A percentile compares a stretch with the other conserved stretches of the same genome.
phyloP scores from a whole-genome alignment of 495 filamentous ascomycete genomes.

The Xylaria scruposa region DNA sequence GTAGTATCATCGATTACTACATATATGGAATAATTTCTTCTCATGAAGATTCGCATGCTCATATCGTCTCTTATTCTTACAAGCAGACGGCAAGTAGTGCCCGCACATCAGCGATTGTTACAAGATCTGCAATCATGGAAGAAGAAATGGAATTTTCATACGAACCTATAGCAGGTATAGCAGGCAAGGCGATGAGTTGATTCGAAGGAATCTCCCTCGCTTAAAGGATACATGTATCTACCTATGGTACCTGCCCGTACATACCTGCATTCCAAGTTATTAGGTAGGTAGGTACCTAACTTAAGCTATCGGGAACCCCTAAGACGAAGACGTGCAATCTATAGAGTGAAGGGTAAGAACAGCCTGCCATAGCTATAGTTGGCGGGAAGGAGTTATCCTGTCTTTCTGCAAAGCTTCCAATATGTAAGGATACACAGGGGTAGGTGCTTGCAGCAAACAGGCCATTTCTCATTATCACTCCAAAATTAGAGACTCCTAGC shows the following conservation, averaged over 20 bases:
- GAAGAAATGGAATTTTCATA: not conserved
- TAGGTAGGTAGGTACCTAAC: not conserved
- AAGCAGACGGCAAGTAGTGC: not conserved
- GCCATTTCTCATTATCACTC: not conserved
- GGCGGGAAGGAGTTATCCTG: slow-evolving; percentile 1
- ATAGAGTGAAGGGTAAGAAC: slow-evolving; percentile 12
- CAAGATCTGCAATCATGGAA: not conserved
- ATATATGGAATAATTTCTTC: not conserved
- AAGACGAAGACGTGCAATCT: not conserved
- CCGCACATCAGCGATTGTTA: not conserved
- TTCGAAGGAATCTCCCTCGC: not conserved
- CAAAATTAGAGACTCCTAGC: not conserved
- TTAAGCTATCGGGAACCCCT: not conserved
- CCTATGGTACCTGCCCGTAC: not conserved
- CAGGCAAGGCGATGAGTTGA: not conserved
- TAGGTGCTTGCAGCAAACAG: not conserved
- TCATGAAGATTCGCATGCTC: not conserved
- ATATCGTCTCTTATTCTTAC: not conserved
- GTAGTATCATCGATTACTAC: not conserved
- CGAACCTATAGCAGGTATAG: not conserved
- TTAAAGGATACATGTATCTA: too few species aligned
- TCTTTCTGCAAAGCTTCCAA: not conserved
- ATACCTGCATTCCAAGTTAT: too few species aligned
- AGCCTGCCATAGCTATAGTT: not conserved
- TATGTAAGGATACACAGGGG: not conserved